Base-by-base conservation (phyloP, 768 basidiomycete genomes). In the Suillus tomentosus region DNA sequence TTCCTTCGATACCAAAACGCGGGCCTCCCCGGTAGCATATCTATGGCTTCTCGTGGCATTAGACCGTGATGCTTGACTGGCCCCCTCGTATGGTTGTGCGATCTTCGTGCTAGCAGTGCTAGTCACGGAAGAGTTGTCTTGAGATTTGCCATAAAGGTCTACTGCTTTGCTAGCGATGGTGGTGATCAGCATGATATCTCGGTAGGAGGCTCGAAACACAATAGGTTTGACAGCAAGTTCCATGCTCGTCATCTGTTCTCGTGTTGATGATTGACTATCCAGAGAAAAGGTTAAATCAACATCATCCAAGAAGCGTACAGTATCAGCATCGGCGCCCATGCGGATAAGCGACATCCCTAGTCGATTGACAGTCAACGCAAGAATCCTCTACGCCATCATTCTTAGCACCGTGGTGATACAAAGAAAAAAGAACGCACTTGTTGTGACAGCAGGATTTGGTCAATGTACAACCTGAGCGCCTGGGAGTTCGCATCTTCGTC, bases 281-380 rank as follows among this genome's bases (percentile, higher is more conserved):
- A 97, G 78, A 10, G 95, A 90, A 51, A 96, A 81, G 0, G 94
- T 92, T 55, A 96, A 71, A 73, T 97, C 94, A 59, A 97, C 81
- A 65, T 98, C 92, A 72, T 99, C 97, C 67, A 99, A 81, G 78
- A 99, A 95, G 54, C 94, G 87, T 58, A 96, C 94, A 56, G 85
- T 88, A 66, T 99, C 96, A 0, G 87, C 81, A 54, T 86, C 81
- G 67, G 84, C 84, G 67, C 92, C 93, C 95, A 99, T 99, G 36
- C 84, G 84, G 65, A 89, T 86, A 37, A 99, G 81, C 3, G 95
- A 97, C 96, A 99, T 99, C 24, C 97, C 97, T 10, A 98, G 82
- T 37, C 84, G 85, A 61, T 83, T 87, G 39, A 98, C 79, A 42
- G 85, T 94, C 62, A 99, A 78, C 2, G 95, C 92, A 65, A 93